Conservation (phyloP, 192 early-diverging fungal genomes). For the Backusella circina region DNA sequence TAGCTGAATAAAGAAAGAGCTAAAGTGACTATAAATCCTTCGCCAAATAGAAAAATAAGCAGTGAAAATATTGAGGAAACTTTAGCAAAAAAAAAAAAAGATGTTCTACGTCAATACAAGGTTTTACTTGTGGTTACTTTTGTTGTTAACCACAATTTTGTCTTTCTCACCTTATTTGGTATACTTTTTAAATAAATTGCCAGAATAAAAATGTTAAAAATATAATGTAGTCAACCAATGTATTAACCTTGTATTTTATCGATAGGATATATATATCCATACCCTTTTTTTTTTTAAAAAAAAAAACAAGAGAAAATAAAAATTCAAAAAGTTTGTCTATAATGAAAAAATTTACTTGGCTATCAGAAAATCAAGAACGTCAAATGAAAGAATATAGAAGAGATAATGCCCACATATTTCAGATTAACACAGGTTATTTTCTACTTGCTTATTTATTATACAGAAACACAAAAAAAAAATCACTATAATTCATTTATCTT, state of each 20-base stretch:
- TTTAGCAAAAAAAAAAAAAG: not conserved
- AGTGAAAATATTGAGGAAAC: not conserved
- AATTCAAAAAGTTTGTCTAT: not conserved
- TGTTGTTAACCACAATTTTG: not conserved
- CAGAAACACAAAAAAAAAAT: too few species aligned
- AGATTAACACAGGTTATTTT: not conserved
- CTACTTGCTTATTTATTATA: not conserved
- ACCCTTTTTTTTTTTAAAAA: not conserved
- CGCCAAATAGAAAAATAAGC: not conserved
- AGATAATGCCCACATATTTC: not conserved
- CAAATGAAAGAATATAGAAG: not conserved
- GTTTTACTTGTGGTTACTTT: not conserved
- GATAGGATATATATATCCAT: not conserved
- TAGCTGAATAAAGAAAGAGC: too few species aligned
- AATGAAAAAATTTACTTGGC: not conserved
- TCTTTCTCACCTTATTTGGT: not conserved
- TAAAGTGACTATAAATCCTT: too few species aligned
- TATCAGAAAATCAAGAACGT: not conserved
- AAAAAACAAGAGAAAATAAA: not conserved
- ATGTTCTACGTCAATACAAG: not conserved
- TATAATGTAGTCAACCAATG: not conserved
- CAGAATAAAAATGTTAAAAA: not conserved
- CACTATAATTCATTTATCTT: not conserved
- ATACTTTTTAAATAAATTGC: not conserved
- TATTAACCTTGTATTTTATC: not conserved